Evolutionary conservation across 352 stramenopile species (phyloP), one percentile per base, ranked within the genome.

Genomic region (Peronospora belbahrii): DNA sequence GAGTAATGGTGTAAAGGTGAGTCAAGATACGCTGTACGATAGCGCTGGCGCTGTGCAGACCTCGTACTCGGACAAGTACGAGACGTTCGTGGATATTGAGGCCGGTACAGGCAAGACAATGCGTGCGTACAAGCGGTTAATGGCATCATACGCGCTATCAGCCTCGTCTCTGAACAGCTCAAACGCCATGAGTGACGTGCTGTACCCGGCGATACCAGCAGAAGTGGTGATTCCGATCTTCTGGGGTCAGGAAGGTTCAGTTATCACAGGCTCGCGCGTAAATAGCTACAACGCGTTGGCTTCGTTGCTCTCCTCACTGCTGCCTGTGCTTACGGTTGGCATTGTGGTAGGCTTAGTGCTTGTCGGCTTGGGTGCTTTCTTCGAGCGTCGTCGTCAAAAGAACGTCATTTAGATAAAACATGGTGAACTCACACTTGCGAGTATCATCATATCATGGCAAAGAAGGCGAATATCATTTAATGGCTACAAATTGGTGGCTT

Each of bases 81-180:
- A 62, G 42, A 86, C 74, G 17, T 70, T 61, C 30, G 31, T 86
- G 13, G 74, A 88, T 57, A 54, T 88, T 1, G 77, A 88, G 48
- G 58, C 74, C 11, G 70, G 65, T n/a, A 83, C 74, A 24, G 76
- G 76, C 38, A 81, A 80, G 63, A 73, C 74, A 24, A 83, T 88
- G 76, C 56, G 55, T 17, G 74, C 74, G 10, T 60, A 47, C 57
- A 88, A 88, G 74, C 73, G 76, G 2, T 52, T 88, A 17, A 62
- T 70, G 67, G 76, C 73, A 15, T 76, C 69, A 28, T 84, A 85
- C 56, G 73, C 73, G 18, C 32, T 86, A 17, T 62, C 67, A 25
- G 41, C 60, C 25, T 67, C 67, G 22, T 40, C 42, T 0, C 27
- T 15, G 15, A 62, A 70, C 57, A 50, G 33, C 54, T 72, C 62